These are phyloP conservation scores for Reticulomyxa filosa DNA, from an alignment of 78 protist species.

Conservation along the genomic window DNA sequence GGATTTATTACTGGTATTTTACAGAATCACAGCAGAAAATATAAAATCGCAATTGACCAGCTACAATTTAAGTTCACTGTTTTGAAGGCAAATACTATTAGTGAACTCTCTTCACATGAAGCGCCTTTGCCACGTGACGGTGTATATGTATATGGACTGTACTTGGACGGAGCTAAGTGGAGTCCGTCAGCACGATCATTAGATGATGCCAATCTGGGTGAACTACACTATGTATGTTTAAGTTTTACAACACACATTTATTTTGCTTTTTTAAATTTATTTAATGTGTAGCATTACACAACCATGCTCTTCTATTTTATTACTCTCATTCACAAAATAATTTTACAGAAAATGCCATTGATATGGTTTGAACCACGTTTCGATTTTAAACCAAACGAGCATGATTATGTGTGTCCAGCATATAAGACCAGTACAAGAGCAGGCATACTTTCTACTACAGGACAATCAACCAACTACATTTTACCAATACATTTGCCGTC, in stretches of 20 bases:
- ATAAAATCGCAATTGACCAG: constrained; percentile 23
- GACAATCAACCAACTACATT: constrained; percentile 52
- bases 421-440: constrained; percentile 48
- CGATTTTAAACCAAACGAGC: neutral
- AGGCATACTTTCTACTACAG: constrained; percentile 59
- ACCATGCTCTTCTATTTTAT: neutral
- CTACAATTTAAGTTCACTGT: constrained; percentile 10
- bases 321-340: constrained; percentile 4
- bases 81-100: no score
- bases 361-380: constrained; percentile 7
- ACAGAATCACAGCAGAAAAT: constrained; percentile 30
- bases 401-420: constrained; percentile 32
- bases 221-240: no score
- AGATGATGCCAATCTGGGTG: constrained; percentile 11
- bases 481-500: constrained; percentile 30
- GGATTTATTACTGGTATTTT: constrained; percentile 34
- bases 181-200: neutral
- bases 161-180: constrained; percentile 25
- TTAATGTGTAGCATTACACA: no score
- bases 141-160: constrained; percentile 16
- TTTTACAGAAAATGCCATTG: constrained; percentile 41
- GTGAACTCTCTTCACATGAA: no score
- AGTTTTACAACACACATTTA: no score
- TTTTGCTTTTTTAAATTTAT: no score
- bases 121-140: constrained; percentile 16